Evolutionary conservation across 306 rosid genomes (phyloP).

Genomic region (Malus sieversii): DNA sequence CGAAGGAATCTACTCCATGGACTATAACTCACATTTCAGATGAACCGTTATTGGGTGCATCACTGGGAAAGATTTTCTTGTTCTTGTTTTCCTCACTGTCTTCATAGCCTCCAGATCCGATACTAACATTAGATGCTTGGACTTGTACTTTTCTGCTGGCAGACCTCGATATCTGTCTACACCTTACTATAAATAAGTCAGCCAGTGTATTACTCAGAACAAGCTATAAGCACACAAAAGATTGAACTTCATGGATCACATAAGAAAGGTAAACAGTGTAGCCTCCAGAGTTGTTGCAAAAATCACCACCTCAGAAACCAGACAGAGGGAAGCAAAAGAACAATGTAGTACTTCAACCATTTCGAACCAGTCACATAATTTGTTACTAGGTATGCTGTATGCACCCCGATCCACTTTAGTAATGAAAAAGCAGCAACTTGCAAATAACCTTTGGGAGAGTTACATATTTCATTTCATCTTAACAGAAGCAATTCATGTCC

Average conservation of each 20-base stretch:
- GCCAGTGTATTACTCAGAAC: slow-evolving; percentile 22
- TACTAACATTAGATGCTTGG: slow-evolving; percentile 64
- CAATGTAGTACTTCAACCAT: background rate
- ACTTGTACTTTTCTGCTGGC: slow-evolving; percentile 32
- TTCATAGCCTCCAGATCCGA: slow-evolving; percentile 67
- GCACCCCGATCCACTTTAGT: background rate
- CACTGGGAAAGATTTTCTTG: slow-evolving; percentile 29
- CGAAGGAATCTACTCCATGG: slow-evolving; percentile 9
- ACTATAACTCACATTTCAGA: slow-evolving; percentile 56
- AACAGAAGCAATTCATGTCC: background rate
- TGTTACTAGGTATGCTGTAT: background rate
- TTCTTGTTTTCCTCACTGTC: slow-evolving; percentile 40
- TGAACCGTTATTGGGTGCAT: slow-evolving; percentile 31
- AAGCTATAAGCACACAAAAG: background rate
- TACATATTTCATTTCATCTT: background rate
- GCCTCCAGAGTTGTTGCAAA: background rate
- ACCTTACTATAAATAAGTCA: slow-evolving; percentile 47
- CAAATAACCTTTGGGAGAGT: background rate
- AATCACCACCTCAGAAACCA: background rate
- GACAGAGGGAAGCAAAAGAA: background rate
- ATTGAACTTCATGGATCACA: background rate
- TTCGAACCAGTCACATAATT: background rate
- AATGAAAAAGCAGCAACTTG: background rate
- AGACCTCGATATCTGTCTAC: slow-evolving; percentile 39
- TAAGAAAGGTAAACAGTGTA: background rate